Base-by-base conservation (phyloP, 257 asterid genomes). In the Plectranthus barbatus region DNA sequence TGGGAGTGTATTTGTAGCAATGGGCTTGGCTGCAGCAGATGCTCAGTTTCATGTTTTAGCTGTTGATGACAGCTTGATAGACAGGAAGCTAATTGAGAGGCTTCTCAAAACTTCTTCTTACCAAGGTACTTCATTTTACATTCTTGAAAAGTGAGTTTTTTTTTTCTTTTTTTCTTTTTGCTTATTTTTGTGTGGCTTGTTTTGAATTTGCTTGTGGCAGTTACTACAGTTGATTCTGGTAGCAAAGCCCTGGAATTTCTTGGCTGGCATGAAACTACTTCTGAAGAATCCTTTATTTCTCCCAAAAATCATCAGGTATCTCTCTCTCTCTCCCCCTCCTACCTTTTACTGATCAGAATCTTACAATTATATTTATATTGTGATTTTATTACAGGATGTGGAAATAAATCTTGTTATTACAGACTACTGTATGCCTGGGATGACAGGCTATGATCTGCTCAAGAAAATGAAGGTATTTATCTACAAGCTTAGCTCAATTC, bases 211-310 rank as follows among this genome's bases (percentile, higher is more conserved):
- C 12, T 51, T 67, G 1, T 40, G 18, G 61, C 81, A 82, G 88
- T 82, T 60, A 79, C 86, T 8, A 71, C 83, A 56, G 88, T 82
- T 60, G 88, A 80, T 82, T 82, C 88, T 47, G 88, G 83, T 37
- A 77, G 73, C 56, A 82, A 82, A 29, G 88, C 88, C 31, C 56
- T 82, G 8, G 88, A 82, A 45, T 64, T 72, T 74, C 88, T 82
- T 76, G 84, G 84, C 52, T 71, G 74, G 82, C 54, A 52, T 56
- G 72, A 72, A 17, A 58, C 60, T 40, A 62, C 48, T n/a, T 7
- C 69, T 24, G 59, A 73, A 50, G 73, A 63, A 62, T 48, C 68
- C 15, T 62, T 53, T 46, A 44, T 36, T 60, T 57, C 70, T 73
- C 48, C 76, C 44, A 70, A 29, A 13, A 31, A 37, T 17, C 29